Evolutionary conservation across 345 rosid genomes (phyloP), one percentile per base, ranked within the genome.

Genomic region (Mercurialis annua): DNA sequence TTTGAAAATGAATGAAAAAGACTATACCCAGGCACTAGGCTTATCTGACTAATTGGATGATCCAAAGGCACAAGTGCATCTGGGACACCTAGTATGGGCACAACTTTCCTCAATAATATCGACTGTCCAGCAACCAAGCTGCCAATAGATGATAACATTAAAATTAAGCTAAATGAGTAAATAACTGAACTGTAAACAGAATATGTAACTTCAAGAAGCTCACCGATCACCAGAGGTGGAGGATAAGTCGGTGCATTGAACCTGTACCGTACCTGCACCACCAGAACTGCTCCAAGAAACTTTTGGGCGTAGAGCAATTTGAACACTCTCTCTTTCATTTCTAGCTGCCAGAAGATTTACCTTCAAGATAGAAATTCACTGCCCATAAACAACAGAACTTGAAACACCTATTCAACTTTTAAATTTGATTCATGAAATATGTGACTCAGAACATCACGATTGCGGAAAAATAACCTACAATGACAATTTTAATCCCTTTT

Each of bases 61-160:
- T 90, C 90, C 76, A 93, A 85, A 11, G 98, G 98, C 49, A 89
- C 97, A 67, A 93, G 90, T 81, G 98, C 98, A 83, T 93, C 98
- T 48, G 97, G 98, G 30, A 93, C 86, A 78, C 98, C 96, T 72
- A 93, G 71, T 68, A 93, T 73, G 15, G 96, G 85, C 57, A 90
- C 88, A 75, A 89, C 96, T 18, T 77, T 86, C 47, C 96, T 76
- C 65, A 90, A 55, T 21, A 72, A 86, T 62, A 93, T 53, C 11
- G 97, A 89, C 76, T 86, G 87, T 62, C 96, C 98, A 77, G 82
- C 80, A 77, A 83, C 69, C 82, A 93, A 74, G 73, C 98, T 93
- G 90, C 55, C 64, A 52, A 76, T 31, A 49, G 68, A 57, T 29
- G 62, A 60, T 59, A 70, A 67, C 77, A 68, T 62, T 65, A 65